phyloP scores from a whole-genome alignment of 2,329 filamentous ascomycete genomes.

The Xylaria sp. region DNA sequence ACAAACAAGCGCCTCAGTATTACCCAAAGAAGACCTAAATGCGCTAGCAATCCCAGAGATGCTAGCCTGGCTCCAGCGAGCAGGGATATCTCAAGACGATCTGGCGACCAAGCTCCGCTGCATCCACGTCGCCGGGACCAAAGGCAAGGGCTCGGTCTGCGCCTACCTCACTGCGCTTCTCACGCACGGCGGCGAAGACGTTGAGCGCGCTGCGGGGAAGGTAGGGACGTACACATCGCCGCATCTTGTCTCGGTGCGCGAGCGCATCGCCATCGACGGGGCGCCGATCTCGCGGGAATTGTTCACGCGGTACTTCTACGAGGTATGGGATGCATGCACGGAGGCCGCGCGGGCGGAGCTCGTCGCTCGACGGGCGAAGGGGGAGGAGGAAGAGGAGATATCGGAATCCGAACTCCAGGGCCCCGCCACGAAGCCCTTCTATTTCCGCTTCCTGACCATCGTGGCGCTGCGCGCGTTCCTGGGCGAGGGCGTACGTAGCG shows the following conservation, averaged over 20 bases:
- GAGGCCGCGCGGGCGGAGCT: constrained; percentile 50
- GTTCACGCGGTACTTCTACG: constrained; percentile 84
- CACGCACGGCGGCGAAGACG: constrained; percentile 38
- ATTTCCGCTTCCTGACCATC: constrained; percentile 91
- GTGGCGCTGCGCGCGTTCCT: constrained; percentile 88
- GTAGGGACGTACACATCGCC: constrained; percentile 88
- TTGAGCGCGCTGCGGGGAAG: constrained; percentile 47
- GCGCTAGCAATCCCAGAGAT: constrained; percentile 83
- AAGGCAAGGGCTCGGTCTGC: constrained; percentile 91
- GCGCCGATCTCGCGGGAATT: constrained; percentile 72
- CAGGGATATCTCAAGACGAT: constrained; percentile 72
- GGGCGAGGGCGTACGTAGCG: constrained; percentile 77
- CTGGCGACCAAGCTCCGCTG: constrained; percentile 53
- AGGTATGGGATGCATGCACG: constrained; percentile 77
- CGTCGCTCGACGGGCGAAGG: neutral
- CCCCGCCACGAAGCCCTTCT: constrained; percentile 80
- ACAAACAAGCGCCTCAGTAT: constrained; percentile 60
- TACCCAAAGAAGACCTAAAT: constrained; percentile 67
- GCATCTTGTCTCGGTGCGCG: constrained; percentile 83
- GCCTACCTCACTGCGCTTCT: constrained; percentile 77
- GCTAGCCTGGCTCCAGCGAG: constrained; percentile 77
- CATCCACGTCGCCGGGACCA: constrained; percentile 92
- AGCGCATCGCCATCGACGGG: constrained; percentile 85
- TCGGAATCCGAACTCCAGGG: constrained; percentile 62
- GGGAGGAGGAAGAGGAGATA: constrained; percentile 39